Evolutionary conservation across 257 asterid species (phyloP).

Genomic region (Solanum chaucha): DNA sequence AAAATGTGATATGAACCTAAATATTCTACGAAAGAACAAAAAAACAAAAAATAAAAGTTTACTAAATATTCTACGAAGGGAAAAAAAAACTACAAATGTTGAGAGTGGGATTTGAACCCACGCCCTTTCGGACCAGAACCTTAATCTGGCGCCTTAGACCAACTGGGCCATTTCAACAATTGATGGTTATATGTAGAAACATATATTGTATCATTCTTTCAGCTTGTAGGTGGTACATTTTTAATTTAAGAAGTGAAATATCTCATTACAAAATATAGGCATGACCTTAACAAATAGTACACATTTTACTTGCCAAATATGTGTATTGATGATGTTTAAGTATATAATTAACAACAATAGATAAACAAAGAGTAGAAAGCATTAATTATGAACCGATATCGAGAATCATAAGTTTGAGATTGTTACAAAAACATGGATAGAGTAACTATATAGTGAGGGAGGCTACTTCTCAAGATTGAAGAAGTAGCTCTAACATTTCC

Average conservation of each 20-base stretch:
- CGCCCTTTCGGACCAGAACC: constrained; percentile 99
- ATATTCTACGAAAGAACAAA: background rate
- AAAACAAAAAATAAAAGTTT: no score
- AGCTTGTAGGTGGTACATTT: background rate
- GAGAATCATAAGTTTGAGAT: background rate
- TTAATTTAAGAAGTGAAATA: background rate
- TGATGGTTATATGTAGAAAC: accelerated
- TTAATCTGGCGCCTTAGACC: constrained; percentile 99
- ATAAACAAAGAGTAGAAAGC: background rate
- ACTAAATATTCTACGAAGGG: no score
- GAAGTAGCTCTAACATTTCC: background rate
- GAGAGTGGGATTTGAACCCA: constrained; percentile 89
- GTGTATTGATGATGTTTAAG: background rate
- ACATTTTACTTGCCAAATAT: background rate
- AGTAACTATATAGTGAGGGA: background rate
- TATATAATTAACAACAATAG: background rate
- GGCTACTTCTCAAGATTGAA: background rate
- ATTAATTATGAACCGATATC: background rate
- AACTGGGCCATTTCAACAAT: constrained; percentile 85
- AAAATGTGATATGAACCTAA: background rate
- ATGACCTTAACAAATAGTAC: background rate
- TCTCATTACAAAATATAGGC: background rate
- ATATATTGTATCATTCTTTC: background rate
- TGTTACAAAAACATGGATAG: background rate
- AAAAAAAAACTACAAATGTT: no score